Evolutionary conservation across 257 asterid genomes (phyloP), one percentile per base, ranked within the genome.

Genomic region (Hygrophila difformis): DNA sequence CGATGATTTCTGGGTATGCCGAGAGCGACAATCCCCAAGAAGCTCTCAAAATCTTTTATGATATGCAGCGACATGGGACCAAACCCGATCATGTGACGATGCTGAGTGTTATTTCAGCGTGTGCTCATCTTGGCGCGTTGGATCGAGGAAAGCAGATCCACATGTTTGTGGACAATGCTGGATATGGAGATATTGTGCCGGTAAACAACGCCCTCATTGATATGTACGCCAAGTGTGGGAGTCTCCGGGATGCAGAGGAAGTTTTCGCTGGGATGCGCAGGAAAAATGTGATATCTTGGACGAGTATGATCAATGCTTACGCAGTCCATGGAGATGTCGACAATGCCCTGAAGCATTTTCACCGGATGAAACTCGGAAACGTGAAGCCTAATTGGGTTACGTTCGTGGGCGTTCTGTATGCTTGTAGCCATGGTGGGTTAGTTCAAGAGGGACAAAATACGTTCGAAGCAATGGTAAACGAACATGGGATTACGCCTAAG

Each of bases 171-270:
- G 69, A 71, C 17, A 66, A 67, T 16, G 62, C 65, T 15, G 82
- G 73, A 39, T 76, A 76, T 40, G 81, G 81, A 55, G 65, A 66
- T 55, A 64, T 70, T 44, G 60, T 82, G 73, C 86, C 84, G 18
- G 41, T 82, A 44, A 65, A 59, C 36, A 85, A 85, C 41, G 95
- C 95, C 52, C 69, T 85, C 22, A 65, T 81, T 46, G 84, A 77
- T 58, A 84, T 81, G 93, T 81, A 75, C 53, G 93, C 76, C 34
- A 85, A 81, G 52, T 85, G 96, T 53, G 92, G 96, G 20, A 65
- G 59, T 66, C 78, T 85, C 35, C 73, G 64, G 12, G 59, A 68
- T 37, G 88, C 96, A 17, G 66, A 36, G 39, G 72, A 63, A 55
- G 76, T 78, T 22, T 82, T 78, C 15, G 36, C 3, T 43, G 56